Evolutionary conservation across 176 grass and related monocot species (phyloP).

Genomic region (Zoysia pacifica): DNA sequence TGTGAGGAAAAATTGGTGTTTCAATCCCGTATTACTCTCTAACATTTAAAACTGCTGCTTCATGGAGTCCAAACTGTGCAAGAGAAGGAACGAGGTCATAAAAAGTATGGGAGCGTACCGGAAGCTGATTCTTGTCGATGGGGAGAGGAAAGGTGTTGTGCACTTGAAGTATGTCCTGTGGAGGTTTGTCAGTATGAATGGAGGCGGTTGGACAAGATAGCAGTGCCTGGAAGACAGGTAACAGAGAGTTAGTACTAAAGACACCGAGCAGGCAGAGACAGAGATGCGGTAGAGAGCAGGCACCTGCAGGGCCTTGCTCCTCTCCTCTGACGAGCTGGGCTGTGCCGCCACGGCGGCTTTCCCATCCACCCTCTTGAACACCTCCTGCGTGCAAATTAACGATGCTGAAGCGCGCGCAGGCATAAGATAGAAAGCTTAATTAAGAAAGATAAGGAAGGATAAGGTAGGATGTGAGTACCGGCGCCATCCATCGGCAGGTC

Average conservation of each 20-base stretch:
- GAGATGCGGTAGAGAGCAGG: neutral
- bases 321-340: conserved; percentile 58
- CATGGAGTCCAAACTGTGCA: neutral
- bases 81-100: neutral
- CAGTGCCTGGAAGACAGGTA: conserved; percentile 61
- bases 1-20: neutral
- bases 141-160: conserved; percentile 79
- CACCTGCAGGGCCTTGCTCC: conserved; percentile 73
- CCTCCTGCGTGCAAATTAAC: conserved; percentile 42
- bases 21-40: neutral
- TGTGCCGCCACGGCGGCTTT: conserved; percentile 66
- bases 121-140: conserved; percentile 51
- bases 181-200: conserved; percentile 68
- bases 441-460: neutral
- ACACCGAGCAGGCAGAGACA: neutral
- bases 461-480: conserved; percentile 15
- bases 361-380: conserved; percentile 65
- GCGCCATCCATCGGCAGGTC: conserved; percentile 96
- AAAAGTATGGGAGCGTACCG: conserved; percentile 31
- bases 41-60: neutral
- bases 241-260: neutral
- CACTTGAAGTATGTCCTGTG: conserved; percentile 69
- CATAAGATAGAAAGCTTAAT: too few relatives aligned
- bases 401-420: neutral
- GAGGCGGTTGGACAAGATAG: conserved; percentile 83